Evolutionary conservation across 139 green algal species (phyloP), one percentile per base, ranked within the genome.

Genomic region (Chlorella sorokiniana): DNA sequence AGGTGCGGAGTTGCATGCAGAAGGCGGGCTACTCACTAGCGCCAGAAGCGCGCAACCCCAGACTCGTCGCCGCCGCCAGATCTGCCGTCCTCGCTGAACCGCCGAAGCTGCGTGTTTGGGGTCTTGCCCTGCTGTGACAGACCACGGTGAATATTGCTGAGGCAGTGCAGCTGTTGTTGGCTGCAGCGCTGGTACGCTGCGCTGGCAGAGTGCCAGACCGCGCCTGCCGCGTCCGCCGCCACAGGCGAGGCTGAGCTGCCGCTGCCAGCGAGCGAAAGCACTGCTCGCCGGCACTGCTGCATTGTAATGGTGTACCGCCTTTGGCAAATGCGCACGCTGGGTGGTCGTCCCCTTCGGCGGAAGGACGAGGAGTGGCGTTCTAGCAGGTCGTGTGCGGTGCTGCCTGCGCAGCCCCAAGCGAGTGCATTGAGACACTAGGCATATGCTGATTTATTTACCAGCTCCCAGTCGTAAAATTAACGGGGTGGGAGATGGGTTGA

Each of bases 261-360:
- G 73, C 59, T 73, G 42, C 38, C 29, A 22, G 42, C 59, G 41
- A 45, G 40, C 41, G 41, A n/a, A 31, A 65, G 22, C 45, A 56
- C 42, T 35, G 31, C 71, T 44, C 44, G 42, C 75, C 42, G 79
- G 75, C 63, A 84, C 35, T 25, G 37, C 37, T 80, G 48, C 63
- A 71, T 81, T 52, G 56, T n/a, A n/a, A n/a, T n/a, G n/a, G n/a
- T n/a, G n/a, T n/a, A n/a, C n/a, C n/a, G n/a, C n/a, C n/a, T n/a
- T n/a, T n/a, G n/a, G n/a, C n/a, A n/a, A n/a, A n/a, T n/a, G n/a
- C n/a, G n/a, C n/a, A n/a, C n/a, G n/a, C n/a, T n/a, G n/a, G n/a
- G n/a, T n/a, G n/a, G n/a, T n/a, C n/a, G n/a, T n/a, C n/a, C n/a
- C n/a, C n/a, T n/a, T 23, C 27, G 74, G 25, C 18, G 40, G n/a